phyloP scores from a whole-genome alignment of 2,329 filamentous ascomycete genomes.

The Aspergillus nomiae region DNA sequence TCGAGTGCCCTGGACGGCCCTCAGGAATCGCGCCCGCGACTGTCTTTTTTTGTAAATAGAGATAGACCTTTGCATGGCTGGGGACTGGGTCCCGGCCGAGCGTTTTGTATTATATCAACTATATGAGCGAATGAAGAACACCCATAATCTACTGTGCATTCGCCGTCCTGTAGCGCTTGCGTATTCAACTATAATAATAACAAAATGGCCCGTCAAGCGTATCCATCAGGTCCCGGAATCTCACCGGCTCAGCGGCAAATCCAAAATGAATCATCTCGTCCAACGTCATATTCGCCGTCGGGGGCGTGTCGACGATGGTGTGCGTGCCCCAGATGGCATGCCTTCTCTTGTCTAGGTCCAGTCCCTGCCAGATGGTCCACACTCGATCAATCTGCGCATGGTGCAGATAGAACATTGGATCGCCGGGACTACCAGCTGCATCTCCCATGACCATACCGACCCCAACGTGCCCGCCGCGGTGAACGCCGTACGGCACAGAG shows the following conservation, averaged over 20 bases:
- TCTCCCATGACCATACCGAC: slow-evolving; percentile 9
- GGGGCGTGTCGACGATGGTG: not conserved
- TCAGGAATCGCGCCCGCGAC: not conserved
- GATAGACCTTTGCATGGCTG: not conserved
- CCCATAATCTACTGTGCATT: not conserved
- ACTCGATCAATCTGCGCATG: slow-evolving; percentile 15
- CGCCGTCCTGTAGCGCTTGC: too few relatives aligned
- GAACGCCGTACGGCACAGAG: not conserved
- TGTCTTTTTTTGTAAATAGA: not conserved
- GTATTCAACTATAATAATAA: slow-evolving; percentile 7
- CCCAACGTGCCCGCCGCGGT: slow-evolving; percentile 6
- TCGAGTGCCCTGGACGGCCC: not conserved
- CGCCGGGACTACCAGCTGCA: slow-evolving; percentile 7
- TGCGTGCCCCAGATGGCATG: slow-evolving; percentile 8
- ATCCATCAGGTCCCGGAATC: slow-evolving; percentile 8
- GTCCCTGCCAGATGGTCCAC: slow-evolving; percentile 12
- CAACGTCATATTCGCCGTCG: slow-evolving; percentile 10
- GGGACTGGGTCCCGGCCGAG: not conserved
- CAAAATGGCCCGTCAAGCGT: not conserved
- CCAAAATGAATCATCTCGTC: slow-evolving; percentile 9
- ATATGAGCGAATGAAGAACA: not conserved
- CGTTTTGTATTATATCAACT: not conserved
- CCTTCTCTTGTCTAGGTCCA: slow-evolving; percentile 2
- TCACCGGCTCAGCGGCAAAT: not conserved
- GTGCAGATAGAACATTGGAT: slow-evolving; percentile 15